Evolutionary conservation across 345 rosid genomes (phyloP), one percentile per base, ranked within the genome.

Genomic region (Arabidopsis suecica): DNA sequence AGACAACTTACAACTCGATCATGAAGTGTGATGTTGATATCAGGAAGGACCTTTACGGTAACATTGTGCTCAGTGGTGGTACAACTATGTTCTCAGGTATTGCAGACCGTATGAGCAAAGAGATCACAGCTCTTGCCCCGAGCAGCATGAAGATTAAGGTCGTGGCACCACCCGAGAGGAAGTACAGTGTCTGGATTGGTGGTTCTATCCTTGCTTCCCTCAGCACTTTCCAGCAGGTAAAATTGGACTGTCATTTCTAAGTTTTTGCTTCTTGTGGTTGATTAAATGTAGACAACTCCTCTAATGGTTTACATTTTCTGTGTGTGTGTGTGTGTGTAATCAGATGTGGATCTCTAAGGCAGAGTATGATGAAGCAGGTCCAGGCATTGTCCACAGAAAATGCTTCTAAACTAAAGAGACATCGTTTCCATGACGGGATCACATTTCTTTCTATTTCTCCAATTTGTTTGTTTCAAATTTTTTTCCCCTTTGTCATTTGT

Each of bases 271-370:
- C 34, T 9, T 2, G 22, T 4, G 5, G 47, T 20, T 65, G 14
- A 67, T 51, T 22, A 12, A 37, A 36, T 67, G 9, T 50, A 13
- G 36, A 51, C 36, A 36, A 51, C 3, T 25, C 9, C 1, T 23
- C 72, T 53, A 7, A 68, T 54, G 23, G n/a, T 40, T 37, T 68
- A 0, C 13, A 2, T 22, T 8, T 3, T 69, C 2, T 42, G 36
- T 69, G 28, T 69, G 28, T 69, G 1, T 56, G 42, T 44, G 37
- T 70, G 30, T 69, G 32, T 28, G 1, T 57, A 57, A 42, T 33
- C 86, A 88, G 93, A 90, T 90, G 93, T 90, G 93, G 96, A 90
- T 90, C 62, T 87, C 96, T 0, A 90, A 90, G 88, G 89, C 89
- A 2, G 96, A 90, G 75, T 91, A 88, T 25, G 93, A 88, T 30